Evolutionary conservation across 2,329 filamentous ascomycete species (phyloP).

Genomic region (Piedraia hortae): DNA sequence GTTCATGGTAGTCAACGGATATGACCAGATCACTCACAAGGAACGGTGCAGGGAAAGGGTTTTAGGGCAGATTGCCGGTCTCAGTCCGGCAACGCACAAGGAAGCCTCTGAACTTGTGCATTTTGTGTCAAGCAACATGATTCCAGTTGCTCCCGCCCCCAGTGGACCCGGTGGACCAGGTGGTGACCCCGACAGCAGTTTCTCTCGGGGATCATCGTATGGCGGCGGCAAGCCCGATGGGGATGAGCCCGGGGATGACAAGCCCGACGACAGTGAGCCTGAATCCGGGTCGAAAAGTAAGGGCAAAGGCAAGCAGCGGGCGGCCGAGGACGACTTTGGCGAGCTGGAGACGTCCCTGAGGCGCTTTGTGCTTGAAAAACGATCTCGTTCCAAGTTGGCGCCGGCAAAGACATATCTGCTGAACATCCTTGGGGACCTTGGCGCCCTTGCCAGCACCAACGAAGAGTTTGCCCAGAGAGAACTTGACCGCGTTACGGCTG

Average conservation of each 20-base stretch:
- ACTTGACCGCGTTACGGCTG: constrained; percentile 52
- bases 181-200: constrained; percentile 7
- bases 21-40: constrained; percentile 81
- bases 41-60: constrained; percentile 78
- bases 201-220: no score
- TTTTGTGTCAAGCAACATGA: constrained; percentile 90
- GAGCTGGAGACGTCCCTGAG: constrained; percentile 67
- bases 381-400: constrained; percentile 79
- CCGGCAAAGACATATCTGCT: constrained; percentile 86
- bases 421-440: constrained; percentile 72
- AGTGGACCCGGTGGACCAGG: constrained; percentile 18
- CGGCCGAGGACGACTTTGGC: constrained; percentile 74
- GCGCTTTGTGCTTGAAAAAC: constrained; percentile 84
- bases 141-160: constrained; percentile 42
- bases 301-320: constrained; percentile 48
- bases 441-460: constrained; percentile 63
- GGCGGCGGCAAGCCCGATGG: constrained; percentile 10
- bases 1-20: constrained; percentile 96
- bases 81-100: constrained; percentile 85
- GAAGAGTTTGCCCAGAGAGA: constrained; percentile 64
- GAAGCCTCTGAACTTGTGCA: constrained; percentile 82
- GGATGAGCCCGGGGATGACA: constrained; percentile 5
- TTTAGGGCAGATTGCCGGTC: constrained; percentile 55
- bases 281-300: constrained; percentile 34
- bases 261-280: constrained; percentile 21